Evolutionary conservation across 208 protist genomes (phyloP).

Genomic region (Naegleria lovaniensis): DNA sequence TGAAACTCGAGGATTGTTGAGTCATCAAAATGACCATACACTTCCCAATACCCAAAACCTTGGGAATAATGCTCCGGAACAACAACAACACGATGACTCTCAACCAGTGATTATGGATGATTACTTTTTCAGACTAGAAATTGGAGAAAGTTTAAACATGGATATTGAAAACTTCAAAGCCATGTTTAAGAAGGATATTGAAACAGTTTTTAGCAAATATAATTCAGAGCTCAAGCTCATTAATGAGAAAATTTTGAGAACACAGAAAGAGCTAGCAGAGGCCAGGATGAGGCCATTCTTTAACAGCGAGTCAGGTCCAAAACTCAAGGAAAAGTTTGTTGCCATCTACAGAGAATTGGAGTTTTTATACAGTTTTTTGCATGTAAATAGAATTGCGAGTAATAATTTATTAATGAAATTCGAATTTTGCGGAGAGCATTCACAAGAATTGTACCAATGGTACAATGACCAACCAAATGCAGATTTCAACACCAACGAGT

Average conservation of each 20-base stretch:
- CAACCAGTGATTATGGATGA: background rate
- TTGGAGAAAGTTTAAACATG: background rate
- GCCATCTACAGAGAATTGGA: background rate
- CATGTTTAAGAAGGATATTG: slow-evolving; percentile 4
- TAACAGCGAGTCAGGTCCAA: background rate
- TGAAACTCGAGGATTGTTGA: background rate
- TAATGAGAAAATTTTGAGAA: background rate
- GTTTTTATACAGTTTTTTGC: slow-evolving; percentile 17
- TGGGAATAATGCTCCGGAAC: background rate
- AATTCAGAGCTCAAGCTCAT: background rate
- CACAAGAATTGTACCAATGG: background rate
- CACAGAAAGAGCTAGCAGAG: background rate
- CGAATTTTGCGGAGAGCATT: background rate
- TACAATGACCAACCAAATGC: background rate
- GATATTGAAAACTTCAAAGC: background rate
- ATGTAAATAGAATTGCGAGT: slow-evolving; percentile 10
- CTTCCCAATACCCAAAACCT: too few species aligned
- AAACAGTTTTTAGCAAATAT: background rate
- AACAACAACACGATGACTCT: background rate
- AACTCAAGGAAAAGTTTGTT: background rate
- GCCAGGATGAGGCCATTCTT: background rate
- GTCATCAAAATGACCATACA: too few species aligned
- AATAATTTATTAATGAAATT: slow-evolving; percentile 4
- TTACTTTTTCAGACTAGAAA: background rate
- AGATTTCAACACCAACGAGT: background rate